Base-by-base conservation (phyloP, 768 basidiomycete genomes). In the Polyporus arcularius region DNA sequence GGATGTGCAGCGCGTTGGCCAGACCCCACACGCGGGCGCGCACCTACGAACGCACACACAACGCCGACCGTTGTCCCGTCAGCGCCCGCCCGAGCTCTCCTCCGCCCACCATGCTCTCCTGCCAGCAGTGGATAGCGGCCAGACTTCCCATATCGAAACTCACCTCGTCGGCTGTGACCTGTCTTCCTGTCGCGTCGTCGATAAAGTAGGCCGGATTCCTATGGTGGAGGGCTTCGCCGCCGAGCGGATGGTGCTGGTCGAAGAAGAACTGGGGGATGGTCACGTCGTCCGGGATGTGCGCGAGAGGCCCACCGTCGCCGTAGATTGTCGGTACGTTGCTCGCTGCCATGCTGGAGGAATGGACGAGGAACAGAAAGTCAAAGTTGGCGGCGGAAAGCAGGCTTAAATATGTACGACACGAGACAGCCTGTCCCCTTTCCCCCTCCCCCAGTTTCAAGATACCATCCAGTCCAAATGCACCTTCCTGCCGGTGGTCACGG, bases 181-280 rank as follows among this genome's bases (percentile, higher is more conserved):
- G 67, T 50, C 72, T 74, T 9, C 82, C 83, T 0, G 81, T 79
- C 4, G 70, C 74, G 61, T 85, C 82, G 35, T 85, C 81, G 49
- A 85, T 78, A 38, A 86, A 66, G 76, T 81, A 83, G 32, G 57
- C 50, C 39, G 62, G 49, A 0, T 49, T 28, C 28, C 62, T 11
- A 80, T 76, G 35, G 65, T 73, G 40, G 60, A 68, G 26, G 63
- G 55, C 31, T 55, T 69, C 60, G 76, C 74, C 31, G 65, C 64
- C 6, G 81, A 66, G 71, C n/a, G 76, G 70, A 61, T 84, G 81
- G 32, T 70, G 63, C 38, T 63, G 68, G 63, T 83, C 80, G 53
- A 85, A 80, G 32, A 82, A 73, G 68, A 85, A 85, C 67, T 85
- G 83, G 4, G 80, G 78, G 41, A 84, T 68, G 2, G 82, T 82